Percentiles rank a stretch among this genome's conserved stretches.
Evolutionary conservation across 805 yeast species (phyloP).

Genomic region (Saturnispora serradocipensis): DNA sequence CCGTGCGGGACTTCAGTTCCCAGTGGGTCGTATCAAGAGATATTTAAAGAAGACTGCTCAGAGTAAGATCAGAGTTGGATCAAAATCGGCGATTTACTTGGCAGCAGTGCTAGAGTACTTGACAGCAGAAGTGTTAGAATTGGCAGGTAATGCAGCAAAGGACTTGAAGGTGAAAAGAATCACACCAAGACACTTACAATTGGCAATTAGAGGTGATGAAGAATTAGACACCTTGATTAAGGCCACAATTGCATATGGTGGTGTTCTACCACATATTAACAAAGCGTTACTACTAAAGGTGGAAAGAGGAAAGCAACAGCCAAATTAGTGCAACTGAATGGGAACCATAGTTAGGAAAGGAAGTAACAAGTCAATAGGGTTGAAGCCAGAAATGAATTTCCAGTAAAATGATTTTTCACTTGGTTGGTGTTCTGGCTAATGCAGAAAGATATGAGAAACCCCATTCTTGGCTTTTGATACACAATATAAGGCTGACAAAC

Average conservation of each 20-base stretch:
- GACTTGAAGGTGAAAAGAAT: conserved; percentile 93
- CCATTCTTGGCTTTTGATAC: too few relatives aligned
- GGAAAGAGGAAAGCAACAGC: conserved; percentile 42
- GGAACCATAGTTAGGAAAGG: neutral
- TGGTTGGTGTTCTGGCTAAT: too few relatives aligned
- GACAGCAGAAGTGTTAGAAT: conserved; percentile 93
- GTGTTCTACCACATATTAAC: conserved; percentile 93
- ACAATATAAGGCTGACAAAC: neutral
- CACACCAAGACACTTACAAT: conserved; percentile 93
- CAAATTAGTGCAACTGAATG: neutral
- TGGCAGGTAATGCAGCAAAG: conserved; percentile 98
- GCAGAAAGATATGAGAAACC: too few relatives aligned
- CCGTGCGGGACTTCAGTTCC: conserved; percentile 91
- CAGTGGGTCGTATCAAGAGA: conserved; percentile 98
- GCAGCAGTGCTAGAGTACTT: conserved; percentile 94
- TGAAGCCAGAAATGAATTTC: too few relatives aligned
- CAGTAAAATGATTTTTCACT: too few relatives aligned
- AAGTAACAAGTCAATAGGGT: neutral
- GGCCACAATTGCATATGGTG: conserved; percentile 96
- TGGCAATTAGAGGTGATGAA: conserved; percentile 97
- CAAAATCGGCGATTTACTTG: conserved; percentile 74
- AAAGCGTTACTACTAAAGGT: conserved; percentile 71
- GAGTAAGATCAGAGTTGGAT: conserved; percentile 66
- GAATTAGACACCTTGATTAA: conserved; percentile 89
- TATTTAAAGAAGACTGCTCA: conserved; percentile 87